These are phyloP conservation scores for Leptographium flavum DNA, from an alignment of 2,329 filamentous ascomycete genomes.

Conservation along the genomic window DNA sequence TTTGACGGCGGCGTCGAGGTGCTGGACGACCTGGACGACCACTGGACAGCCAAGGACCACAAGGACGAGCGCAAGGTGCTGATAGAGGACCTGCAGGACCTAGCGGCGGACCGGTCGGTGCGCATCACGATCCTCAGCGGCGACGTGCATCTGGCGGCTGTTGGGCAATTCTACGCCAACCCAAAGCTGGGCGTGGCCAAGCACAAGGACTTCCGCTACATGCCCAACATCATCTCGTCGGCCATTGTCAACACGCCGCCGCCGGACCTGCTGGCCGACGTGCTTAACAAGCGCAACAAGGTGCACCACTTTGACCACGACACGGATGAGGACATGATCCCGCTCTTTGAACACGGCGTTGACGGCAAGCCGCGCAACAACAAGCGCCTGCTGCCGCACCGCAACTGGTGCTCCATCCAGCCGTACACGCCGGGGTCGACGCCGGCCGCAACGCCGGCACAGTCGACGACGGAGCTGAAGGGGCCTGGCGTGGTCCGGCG, in stretches of 20 bases:
- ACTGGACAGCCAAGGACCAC: slow-evolving; percentile 94
- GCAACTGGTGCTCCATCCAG: slow-evolving; percentile 92
- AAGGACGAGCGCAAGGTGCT: slow-evolving; percentile 79
- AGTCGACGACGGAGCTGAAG: slow-evolving; percentile 29
- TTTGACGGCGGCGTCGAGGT: slow-evolving; percentile 89
- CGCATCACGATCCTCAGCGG: slow-evolving; percentile 77
- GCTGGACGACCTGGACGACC: slow-evolving; percentile 82
- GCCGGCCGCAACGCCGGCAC: slow-evolving; percentile 52
- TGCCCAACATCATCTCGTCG: slow-evolving; percentile 89
- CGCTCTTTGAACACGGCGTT: slow-evolving; percentile 78
- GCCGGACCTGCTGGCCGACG: slow-evolving; percentile 74
- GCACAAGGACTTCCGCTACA: slow-evolving; percentile 87
- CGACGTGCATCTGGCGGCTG: slow-evolving; percentile 82
- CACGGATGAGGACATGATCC: slow-evolving; percentile 93
- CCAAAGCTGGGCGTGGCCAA: slow-evolving; percentile 67
- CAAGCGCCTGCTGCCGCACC: slow-evolving; percentile 70
- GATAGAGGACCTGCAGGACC: slow-evolving; percentile 80
- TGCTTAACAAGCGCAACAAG: slow-evolving; percentile 88
- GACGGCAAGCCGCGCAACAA: slow-evolving; percentile 86
- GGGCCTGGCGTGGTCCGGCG: slow-evolving; percentile 30
- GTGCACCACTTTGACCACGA: slow-evolving; percentile 56
- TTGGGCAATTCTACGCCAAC: slow-evolving; percentile 92
- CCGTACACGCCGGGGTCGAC: slow-evolving; percentile 68
- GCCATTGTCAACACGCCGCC: slow-evolving; percentile 89
- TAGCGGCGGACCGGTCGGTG: slow-evolving; percentile 84